These are phyloP conservation scores for Termitomyces sp. DNA, from an alignment of 768 basidiomycete species.

Conservation along the genomic window DNA sequence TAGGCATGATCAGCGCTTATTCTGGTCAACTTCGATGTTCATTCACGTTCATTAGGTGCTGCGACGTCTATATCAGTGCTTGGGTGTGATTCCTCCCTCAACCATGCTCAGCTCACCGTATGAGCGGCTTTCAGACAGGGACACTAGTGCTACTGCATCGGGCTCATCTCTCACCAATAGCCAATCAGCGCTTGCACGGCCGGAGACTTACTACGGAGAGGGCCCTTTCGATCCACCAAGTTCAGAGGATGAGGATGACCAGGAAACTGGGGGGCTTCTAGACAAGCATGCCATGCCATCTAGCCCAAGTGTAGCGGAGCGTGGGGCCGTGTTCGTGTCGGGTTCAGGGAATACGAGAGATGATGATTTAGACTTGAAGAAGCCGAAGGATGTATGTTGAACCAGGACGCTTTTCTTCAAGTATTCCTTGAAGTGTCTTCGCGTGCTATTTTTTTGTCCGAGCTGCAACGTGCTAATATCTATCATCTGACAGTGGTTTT, in stretches of 20 bases:
- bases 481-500: constrained; percentile 37
- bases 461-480: neutral
- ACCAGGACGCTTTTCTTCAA: neutral
- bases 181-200: constrained; percentile 15
- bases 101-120: constrained; percentile 17
- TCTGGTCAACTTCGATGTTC: neutral
- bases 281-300: constrained; percentile 39
- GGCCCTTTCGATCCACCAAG: constrained; percentile 77
- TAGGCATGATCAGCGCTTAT: neutral
- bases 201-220: constrained; percentile 64
- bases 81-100: neutral
- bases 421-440: neutral
- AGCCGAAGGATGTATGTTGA: constrained; percentile 8
- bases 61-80: constrained; percentile 1
- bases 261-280: constrained; percentile 33
- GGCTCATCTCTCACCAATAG: constrained; percentile 12
- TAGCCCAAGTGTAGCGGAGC: constrained; percentile 28
- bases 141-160: neutral
- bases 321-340: constrained; percentile 13
- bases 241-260: constrained; percentile 68
- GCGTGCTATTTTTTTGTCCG: neutral
- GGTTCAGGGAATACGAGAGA: constrained; percentile 12
- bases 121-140: constrained; percentile 16
- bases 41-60: neutral
- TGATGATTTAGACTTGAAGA: constrained; percentile 12